Percentiles rank a stretch among this genome's conserved stretches.
phyloP scores from a whole-genome alignment of 139 green algal genomes.

The Prasinococcaceae sp. region DNA sequence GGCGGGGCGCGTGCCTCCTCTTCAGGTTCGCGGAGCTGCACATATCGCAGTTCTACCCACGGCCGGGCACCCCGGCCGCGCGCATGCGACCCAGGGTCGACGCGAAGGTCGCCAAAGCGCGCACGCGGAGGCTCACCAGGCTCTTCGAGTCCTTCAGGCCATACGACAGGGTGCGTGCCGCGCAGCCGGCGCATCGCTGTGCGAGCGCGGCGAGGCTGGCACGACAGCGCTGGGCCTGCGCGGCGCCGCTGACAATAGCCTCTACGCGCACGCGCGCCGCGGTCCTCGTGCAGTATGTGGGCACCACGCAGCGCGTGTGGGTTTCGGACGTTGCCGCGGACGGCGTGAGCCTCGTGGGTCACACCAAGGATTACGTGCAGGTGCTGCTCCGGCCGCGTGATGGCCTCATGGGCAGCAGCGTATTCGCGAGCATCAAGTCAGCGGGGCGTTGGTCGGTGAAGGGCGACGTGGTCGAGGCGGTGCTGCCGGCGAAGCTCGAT shows the following conservation, averaged over 20 bases:
- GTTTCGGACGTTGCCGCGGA: constrained; percentile 74
- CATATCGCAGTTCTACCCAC: constrained; percentile 84
- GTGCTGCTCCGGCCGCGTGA: constrained; percentile 39
- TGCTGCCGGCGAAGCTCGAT: no score
- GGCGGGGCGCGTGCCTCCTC: no score
- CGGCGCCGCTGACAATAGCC: no score
- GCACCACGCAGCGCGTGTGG: constrained; percentile 43
- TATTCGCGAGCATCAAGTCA: constrained; percentile 37
- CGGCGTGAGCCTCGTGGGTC: constrained; percentile 43
- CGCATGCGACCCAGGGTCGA: constrained; percentile 62
- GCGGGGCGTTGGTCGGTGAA: constrained; percentile 50
- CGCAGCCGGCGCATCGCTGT: no score
- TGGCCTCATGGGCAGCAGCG: constrained; percentile 52
- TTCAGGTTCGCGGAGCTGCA: constrained; percentile 65
- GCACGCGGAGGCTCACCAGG: constrained; percentile 44
- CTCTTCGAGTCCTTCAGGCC: constrained; percentile 50
- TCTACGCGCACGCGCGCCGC: no score
- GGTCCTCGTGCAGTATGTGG: no score
- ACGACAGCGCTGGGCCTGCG: no score
- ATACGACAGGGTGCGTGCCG: constrained; percentile 39
- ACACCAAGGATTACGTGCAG: constrained; percentile 71
- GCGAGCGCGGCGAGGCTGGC: no score
- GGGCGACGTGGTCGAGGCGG: constrained; percentile 31
- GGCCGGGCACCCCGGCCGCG: constrained; percentile 68
- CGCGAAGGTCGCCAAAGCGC: constrained; percentile 25